These are phyloP conservation scores for Cercophora samala DNA, from an alignment of 495 filamentous ascomycete genomes.

Conservation along the genomic window DNA sequence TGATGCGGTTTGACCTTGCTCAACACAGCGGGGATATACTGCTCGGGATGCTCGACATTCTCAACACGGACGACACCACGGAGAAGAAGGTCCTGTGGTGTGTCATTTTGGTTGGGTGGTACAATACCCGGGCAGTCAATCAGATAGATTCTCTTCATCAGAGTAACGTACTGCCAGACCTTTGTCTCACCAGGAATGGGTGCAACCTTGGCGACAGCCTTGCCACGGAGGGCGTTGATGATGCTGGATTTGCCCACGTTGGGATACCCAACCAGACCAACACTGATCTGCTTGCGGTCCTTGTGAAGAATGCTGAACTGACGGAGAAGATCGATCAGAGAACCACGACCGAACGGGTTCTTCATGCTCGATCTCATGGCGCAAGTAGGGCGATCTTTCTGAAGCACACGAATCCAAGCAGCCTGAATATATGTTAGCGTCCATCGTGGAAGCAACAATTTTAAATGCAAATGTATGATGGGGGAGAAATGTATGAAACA, in stretches of 20 bases:
- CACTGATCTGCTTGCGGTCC: conserved; percentile 86
- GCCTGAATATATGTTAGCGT: conserved; percentile 28
- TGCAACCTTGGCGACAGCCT: conserved; percentile 91
- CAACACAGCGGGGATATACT: conserved; percentile 86
- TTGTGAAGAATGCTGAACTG: conserved; percentile 92
- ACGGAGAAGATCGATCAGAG: conserved; percentile 68
- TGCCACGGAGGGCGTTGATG: conserved; percentile 87
- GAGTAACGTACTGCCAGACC: conserved; percentile 85
- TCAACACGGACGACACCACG: conserved; percentile 90
- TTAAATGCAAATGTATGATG: conserved; percentile 13
- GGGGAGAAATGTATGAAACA: conserved; percentile 80
- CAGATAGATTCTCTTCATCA: conserved; percentile 95
- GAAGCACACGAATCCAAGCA: conserved; percentile 34
- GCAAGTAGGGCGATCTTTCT: conserved; percentile 79
- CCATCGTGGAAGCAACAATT: conserved; percentile 6
- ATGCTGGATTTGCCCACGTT: conserved; percentile 83
- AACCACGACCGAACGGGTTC: conserved; percentile 73
- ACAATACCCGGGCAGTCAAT: conserved; percentile 98
- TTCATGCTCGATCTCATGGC: conserved; percentile 91
- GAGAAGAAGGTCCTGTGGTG: conserved; percentile 83
- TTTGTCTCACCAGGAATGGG: conserved; percentile 95
- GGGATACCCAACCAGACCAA: conserved; percentile 78
- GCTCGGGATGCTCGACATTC: conserved; percentile 90
- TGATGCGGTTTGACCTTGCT: conserved; percentile 77
- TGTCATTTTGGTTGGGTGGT: conserved; percentile 78